Base-by-base conservation (phyloP, 78 protist genomes). In the Capsaspora owczarzaki region DNA sequence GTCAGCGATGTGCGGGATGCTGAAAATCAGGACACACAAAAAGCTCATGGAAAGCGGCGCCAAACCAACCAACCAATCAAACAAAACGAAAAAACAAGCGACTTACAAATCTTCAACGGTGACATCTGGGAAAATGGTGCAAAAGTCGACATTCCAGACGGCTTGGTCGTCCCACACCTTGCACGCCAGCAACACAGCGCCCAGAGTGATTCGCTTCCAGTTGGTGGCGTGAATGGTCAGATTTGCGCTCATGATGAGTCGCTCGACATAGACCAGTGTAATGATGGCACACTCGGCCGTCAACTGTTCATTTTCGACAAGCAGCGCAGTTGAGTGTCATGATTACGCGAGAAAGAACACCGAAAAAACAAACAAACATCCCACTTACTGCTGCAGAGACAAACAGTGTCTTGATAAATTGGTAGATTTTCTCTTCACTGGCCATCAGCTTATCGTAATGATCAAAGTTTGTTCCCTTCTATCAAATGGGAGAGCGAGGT, bases 151-250 rank as follows among this genome's bases (percentile, higher is more conserved):
- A 47, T 90, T 90, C 93, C 93, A 90, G 41, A 90, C 90, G n/a
- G 90, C 82, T 71, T 84, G 90, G 66, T 90, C 93, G 22, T 90
- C 93, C 93, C 90, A 86, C 41, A 83, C 88, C 76, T 90, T 90
- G 14, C 89, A 86, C 3, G 93, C 93, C 23, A 90, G 76, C 41
- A 90, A 70, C 10, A 86, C 31, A 1, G 84, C 60, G 27, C 80
- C 78, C 20, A 81, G 72, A 42, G 16, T 25, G 12, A 81, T 42
- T 1, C 77, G 61, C 80, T 85, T 83, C 93, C 93, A 90, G 37
- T 60, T 84, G 29, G 69, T 38, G 35, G 89, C 46, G 76, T 71
- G 78, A 14, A 90, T 27, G 20, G 85, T 81, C 20, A 84, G 56
- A 33, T 84, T 82, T 22, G 88, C 42, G 76, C 63, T 75, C 38